These are phyloP conservation scores for Monilinia polystroma DNA, from an alignment of 2,329 filamentous ascomycete species.

Conservation along the genomic window DNA sequence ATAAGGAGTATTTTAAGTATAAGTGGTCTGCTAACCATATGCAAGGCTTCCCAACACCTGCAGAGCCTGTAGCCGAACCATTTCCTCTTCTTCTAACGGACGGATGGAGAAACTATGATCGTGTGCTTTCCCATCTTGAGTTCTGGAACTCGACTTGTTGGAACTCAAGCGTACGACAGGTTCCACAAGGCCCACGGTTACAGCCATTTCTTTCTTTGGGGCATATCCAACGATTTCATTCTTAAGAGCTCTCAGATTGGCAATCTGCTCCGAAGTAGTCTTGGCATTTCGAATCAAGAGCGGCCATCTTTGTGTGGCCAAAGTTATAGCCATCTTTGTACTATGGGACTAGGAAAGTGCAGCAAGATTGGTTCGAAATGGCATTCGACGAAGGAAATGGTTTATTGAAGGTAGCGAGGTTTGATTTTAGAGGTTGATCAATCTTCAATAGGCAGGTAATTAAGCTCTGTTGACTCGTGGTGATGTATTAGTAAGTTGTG, in stretches of 20 bases:
- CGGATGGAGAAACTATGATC: conserved; percentile 44
- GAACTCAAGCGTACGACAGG: conserved; percentile 56
- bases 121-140: conserved; percentile 49
- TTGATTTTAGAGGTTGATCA: not conserved
- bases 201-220: conserved; percentile 78
- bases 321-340: conserved; percentile 19
- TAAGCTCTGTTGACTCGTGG: not conserved
- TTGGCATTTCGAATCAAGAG: conserved; percentile 57
- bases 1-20: conserved; percentile 18
- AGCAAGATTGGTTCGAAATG: not conserved
- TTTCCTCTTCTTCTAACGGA: conserved; percentile 61
- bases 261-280: conserved; percentile 52
- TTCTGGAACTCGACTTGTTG: conserved; percentile 42
- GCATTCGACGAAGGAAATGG: not conserved
- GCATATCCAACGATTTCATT: conserved; percentile 87
- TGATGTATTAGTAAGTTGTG: not conserved
- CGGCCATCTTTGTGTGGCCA: conserved; percentile 44
- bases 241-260: conserved; percentile 72
- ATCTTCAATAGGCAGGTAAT: not conserved
- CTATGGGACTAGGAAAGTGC: not conserved
- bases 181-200: conserved; percentile 67
- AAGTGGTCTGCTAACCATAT: conserved; percentile 59
- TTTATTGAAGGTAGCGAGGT: not conserved
- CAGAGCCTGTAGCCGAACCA: conserved; percentile 72
- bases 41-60: conserved; percentile 84